A percentile compares a stretch with the other conserved stretches of the same genome.
Conservation (phyloP, 352 stramenopile species). For the Phytophthora pseudosyringae region DNA sequence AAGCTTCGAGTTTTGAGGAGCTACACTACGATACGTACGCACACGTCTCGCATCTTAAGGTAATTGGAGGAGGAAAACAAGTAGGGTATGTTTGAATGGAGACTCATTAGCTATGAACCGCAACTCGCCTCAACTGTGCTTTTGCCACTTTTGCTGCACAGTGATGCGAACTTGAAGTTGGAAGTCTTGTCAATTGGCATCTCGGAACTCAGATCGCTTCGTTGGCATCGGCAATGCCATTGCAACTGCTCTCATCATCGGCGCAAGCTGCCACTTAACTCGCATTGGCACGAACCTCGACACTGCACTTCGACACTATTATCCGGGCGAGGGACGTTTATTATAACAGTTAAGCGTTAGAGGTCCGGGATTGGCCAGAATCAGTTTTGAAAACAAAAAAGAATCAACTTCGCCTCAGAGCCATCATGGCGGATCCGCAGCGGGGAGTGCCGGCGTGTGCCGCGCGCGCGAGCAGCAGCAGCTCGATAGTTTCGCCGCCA, state of each 20-base stretch:
- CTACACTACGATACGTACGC: constrained; percentile 23
- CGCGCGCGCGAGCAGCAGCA: constrained; percentile 2
- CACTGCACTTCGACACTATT: no score
- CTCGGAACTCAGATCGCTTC: background rate
- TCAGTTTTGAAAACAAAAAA: constrained; percentile 27
- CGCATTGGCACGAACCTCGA: no score
- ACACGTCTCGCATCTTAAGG: constrained; percentile 25
- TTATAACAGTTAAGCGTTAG: background rate
- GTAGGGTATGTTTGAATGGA: constrained; percentile 36
- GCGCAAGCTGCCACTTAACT: no score
- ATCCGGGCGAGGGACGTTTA: no score
- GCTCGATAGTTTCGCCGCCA: constrained; percentile 10
- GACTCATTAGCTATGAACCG: constrained; percentile 32
- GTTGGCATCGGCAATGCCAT: background rate
- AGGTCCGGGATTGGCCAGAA: constrained; percentile 25
- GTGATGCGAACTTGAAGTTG: constrained; percentile 17
- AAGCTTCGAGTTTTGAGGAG: constrained; percentile 52
- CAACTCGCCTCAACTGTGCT: constrained; percentile 1
- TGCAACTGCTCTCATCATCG: background rate
- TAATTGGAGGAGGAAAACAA: constrained; percentile 24
- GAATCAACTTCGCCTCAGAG: constrained; percentile 19
- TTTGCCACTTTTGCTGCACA: constrained; percentile 9
- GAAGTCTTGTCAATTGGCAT: constrained; percentile 4
- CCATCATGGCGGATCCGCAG: constrained; percentile 38
- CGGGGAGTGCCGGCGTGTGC: background rate